Evolutionary conservation across 78 protist species (phyloP).

Genomic region (Carpediemonas membranifera): DNA sequence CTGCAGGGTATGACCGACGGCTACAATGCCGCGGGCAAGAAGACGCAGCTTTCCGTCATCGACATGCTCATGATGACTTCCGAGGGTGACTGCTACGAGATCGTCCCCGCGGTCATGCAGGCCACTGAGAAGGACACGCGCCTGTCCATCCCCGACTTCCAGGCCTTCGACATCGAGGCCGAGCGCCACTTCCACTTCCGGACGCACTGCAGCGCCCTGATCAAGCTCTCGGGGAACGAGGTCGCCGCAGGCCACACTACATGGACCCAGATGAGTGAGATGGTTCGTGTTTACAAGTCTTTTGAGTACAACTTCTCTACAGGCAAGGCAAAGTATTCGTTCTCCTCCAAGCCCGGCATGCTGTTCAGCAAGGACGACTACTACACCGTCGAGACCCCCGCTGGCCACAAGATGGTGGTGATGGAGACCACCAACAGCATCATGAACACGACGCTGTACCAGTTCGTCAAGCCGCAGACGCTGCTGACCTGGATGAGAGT

Average conservation of each 20-base stretch:
- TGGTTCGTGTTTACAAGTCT: conserved; percentile 50
- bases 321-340: conserved; percentile 13
- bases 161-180: conserved; percentile 28
- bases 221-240: too few relatives aligned
- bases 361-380: conserved; percentile 36
- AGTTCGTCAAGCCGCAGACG: conserved; percentile 13
- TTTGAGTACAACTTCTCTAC: conserved; percentile 13
- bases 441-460: neutral
- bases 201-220: conserved; percentile 46
- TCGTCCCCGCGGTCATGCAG: too few relatives aligned
- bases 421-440: too few relatives aligned
- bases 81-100: too few relatives aligned
- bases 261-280: conserved; percentile 28
- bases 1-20: conserved; percentile 34
- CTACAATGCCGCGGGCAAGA: neutral
- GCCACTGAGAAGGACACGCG: too few relatives aligned
- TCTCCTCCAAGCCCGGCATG: too few relatives aligned
- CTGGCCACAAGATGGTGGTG: conserved; percentile 30
- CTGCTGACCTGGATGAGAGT: conserved; percentile 41
- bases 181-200: conserved; percentile 6
- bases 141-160: conserved; percentile 19
- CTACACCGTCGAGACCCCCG: too few relatives aligned
- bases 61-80: conserved; percentile 18
- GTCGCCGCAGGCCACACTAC: conserved; percentile 51
- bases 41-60: neutral